Evolutionary conservation across 768 basidiomycete genomes (phyloP).

Genomic region (Boletus vermiculosoides): DNA sequence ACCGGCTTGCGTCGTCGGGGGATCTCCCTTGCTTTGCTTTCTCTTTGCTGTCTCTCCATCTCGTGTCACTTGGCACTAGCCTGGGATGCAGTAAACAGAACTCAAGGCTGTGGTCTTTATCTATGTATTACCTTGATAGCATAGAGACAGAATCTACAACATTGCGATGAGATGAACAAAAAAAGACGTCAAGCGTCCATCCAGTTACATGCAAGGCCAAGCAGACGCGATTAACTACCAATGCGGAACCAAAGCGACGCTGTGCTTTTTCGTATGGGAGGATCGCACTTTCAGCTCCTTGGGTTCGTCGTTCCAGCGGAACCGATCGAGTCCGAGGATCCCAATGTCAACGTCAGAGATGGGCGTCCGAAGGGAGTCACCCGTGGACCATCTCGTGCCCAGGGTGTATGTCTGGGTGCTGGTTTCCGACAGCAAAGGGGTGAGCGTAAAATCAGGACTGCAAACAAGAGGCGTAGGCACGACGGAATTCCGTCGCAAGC

Average conservation of each 20-base stretch:
- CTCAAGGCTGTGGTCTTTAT: too few species aligned
- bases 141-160: too few species aligned
- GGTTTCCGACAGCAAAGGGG: not conserved
- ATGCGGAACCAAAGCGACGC: constrained; percentile 16
- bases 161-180: too few species aligned
- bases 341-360: constrained; percentile 20
- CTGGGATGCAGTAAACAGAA: constrained; percentile 12
- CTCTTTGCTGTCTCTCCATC: constrained; percentile 13
- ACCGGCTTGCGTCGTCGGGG: constrained; percentile 63
- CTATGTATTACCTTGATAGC: too few species aligned
- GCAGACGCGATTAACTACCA: not conserved
- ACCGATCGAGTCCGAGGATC: constrained; percentile 28
- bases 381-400: not conserved
- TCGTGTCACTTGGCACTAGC: not conserved
- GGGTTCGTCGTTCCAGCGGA: constrained; percentile 18
- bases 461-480: not conserved
- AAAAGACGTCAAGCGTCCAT: too few species aligned
- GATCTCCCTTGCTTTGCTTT: constrained; percentile 31
- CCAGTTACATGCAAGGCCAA: too few species aligned
- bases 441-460: not conserved
- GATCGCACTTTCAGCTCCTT: constrained; percentile 12
- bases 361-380: constrained; percentile 21
- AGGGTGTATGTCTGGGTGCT: not conserved
- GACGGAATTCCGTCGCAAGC: constrained; percentile 5
- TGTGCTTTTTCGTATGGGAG: constrained; percentile 23